These are phyloP conservation scores for Hanseniaspora vineae DNA, from an alignment of 805 yeast species.

Conservation along the genomic window DNA sequence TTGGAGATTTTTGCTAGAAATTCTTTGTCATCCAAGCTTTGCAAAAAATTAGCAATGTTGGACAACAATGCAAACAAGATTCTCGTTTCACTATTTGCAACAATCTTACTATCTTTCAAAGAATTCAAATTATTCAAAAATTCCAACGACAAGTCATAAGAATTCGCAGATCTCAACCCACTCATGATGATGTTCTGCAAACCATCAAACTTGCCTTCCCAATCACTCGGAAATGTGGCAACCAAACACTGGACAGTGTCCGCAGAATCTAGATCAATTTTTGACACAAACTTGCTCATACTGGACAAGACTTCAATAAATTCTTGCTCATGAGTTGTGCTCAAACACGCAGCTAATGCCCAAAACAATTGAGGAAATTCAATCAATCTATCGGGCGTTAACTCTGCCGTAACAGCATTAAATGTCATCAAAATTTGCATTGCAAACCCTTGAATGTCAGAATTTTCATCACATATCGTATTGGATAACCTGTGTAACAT, in stretches of 20 bases:
- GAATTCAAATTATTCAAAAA: constrained; percentile 60
- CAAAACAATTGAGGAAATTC: constrained; percentile 91
- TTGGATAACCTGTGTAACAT: constrained; percentile 88
- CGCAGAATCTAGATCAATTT: constrained; percentile 73
- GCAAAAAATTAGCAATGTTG: constrained; percentile 73
- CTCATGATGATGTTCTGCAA: constrained; percentile 64
- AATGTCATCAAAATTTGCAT: constrained; percentile 95
- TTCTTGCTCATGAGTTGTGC: constrained; percentile 85
- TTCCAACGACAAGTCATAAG: constrained; percentile 66
- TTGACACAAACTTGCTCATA: constrained; percentile 68
- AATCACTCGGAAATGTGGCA: constrained; percentile 81
- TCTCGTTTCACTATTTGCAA: constrained; percentile 60
- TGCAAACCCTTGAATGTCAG: constrained; percentile 90
- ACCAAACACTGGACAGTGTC: constrained; percentile 75
- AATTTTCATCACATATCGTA: constrained; percentile 79
- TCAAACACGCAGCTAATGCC: constrained; percentile 86
- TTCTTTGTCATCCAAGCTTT: constrained; percentile 53
- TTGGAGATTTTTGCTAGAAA: constrained; percentile 36
- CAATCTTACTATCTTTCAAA: constrained; percentile 58
- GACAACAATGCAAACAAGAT: constrained; percentile 60
- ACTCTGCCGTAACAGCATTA: constrained; percentile 81
- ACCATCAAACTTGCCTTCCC: constrained; percentile 94
- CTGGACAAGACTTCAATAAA: constrained; percentile 79
- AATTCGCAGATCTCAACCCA: constrained; percentile 71
- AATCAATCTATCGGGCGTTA: constrained; percentile 63